Conservation (phyloP, 2,329 filamentous ascomycete species). For the Fusarium solani-melongenae region DNA sequence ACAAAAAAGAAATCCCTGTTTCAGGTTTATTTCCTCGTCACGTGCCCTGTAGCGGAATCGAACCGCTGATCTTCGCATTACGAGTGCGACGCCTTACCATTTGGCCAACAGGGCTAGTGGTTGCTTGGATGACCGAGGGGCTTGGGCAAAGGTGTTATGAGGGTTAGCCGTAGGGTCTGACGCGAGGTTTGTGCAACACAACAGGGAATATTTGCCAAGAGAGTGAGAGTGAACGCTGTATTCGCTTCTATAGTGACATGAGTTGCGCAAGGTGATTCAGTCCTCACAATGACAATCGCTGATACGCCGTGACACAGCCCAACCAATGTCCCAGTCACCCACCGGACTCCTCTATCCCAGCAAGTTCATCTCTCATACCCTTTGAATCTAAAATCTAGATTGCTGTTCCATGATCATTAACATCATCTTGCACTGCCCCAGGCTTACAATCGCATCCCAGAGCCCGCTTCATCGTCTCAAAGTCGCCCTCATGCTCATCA, state of each 20-base stretch:
- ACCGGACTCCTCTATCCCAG: background rate
- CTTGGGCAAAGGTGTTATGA: background rate
- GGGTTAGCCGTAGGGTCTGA: background rate
- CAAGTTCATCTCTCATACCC: background rate
- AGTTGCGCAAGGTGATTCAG: background rate
- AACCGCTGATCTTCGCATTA: slow-evolving; percentile 44
- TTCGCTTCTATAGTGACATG: background rate
- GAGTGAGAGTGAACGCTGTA: background rate
- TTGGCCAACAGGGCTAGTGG: slow-evolving; percentile 38
- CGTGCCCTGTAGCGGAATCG: slow-evolving; percentile 39
- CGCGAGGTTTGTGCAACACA: background rate
- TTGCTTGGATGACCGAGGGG: background rate
- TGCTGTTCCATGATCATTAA: slow-evolving; percentile 27
- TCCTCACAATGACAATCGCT: background rate
- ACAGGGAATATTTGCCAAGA: background rate
- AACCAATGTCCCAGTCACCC: background rate
- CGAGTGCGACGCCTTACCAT: slow-evolving; percentile 44
- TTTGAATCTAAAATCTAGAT: slow-evolving; percentile 1
- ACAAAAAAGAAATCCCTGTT: background rate
- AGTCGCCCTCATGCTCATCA: slow-evolving; percentile 58
- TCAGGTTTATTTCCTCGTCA: background rate
- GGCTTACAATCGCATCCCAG: slow-evolving; percentile 73
- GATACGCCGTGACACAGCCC: background rate
- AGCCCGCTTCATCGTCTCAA: slow-evolving; percentile 61
- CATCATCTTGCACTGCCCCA: background rate